These are phyloP conservation scores for Tricholomella constricta DNA, from an alignment of 768 basidiomycete genomes.

Conservation along the genomic window DNA sequence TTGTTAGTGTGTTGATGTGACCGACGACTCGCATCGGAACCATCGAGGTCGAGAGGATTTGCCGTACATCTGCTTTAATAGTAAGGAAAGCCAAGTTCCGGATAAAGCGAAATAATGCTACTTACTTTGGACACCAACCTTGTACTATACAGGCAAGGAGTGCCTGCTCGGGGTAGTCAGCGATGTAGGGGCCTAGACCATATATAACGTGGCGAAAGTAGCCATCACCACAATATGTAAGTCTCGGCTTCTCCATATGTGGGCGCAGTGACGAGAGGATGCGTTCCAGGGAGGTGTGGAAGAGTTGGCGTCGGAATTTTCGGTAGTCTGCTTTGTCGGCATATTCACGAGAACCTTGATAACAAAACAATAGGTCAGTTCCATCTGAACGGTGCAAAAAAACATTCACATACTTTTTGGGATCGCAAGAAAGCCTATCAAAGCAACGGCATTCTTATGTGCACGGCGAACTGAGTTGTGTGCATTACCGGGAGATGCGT, in stretches of 20 bases:
- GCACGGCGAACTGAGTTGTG: constrained; percentile 33
- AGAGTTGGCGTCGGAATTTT: constrained; percentile 22
- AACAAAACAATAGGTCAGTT: not conserved
- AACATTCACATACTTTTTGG: constrained; percentile 8
- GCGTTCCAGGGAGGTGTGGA: constrained; percentile 22
- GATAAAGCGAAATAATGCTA: not conserved
- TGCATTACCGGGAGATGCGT: constrained; percentile 33
- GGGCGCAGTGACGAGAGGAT: constrained; percentile 20
- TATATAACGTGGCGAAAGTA: constrained; percentile 26
- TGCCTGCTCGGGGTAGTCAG: constrained; percentile 31
- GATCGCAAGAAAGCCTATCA: constrained; percentile 10
- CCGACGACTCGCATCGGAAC: not conserved
- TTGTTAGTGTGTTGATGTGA: constrained; percentile 17
- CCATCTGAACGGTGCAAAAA: not conserved
- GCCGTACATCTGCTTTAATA: constrained; percentile 13
- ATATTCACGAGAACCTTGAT: constrained; percentile 5
- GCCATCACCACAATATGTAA: constrained; percentile 27
- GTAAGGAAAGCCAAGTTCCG: too few relatives aligned
- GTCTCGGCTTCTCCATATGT: constrained; percentile 24
- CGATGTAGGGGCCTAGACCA: constrained; percentile 30
- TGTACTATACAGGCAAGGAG: constrained; percentile 24
- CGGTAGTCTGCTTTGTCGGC: constrained; percentile 10
- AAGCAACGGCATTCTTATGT: constrained; percentile 29
- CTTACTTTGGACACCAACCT: constrained; percentile 29
- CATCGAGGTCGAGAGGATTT: constrained; percentile 10